Conservation (phyloP, 345 rosid species). For the Brassica juncea region DNA sequence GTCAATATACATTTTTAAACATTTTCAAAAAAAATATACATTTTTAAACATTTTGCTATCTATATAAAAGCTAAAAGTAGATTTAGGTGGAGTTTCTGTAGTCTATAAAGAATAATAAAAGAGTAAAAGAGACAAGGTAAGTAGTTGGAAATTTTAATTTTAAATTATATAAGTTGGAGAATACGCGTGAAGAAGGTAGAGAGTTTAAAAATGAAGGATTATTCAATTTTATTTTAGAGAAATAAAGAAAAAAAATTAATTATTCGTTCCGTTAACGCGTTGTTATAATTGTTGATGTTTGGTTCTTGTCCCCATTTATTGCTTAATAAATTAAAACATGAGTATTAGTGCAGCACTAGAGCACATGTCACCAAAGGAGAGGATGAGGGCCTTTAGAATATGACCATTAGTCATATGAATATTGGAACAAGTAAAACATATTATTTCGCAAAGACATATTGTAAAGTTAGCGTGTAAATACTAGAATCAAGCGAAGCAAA, state of each 20-base stretch:
- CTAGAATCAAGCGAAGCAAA: not conserved
- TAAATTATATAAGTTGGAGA: not conserved
- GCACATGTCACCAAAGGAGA: slow-evolving; percentile 18
- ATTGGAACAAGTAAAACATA: not conserved
- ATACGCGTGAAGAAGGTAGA: slow-evolving; percentile 34
- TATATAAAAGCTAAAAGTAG: slow-evolving; percentile 5
- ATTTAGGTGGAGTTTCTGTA: slow-evolving; percentile 1
- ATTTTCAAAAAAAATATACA: no score
- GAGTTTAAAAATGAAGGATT: not conserved
- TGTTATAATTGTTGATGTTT: slow-evolving; percentile 40
- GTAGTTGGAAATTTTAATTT: slow-evolving; percentile 3
- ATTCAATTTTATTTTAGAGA: not conserved
- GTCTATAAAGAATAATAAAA: slow-evolving; percentile 5
- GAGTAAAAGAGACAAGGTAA: slow-evolving; percentile 11
- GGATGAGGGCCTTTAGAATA: slow-evolving; percentile 2
- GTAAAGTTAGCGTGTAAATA: not conserved
- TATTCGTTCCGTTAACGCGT: slow-evolving; percentile 42
- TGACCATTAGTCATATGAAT: not conserved
- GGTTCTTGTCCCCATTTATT: slow-evolving; percentile 32
- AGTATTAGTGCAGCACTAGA: slow-evolving; percentile 13
- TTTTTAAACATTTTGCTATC: not conserved
- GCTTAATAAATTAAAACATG: slow-evolving; percentile 19
- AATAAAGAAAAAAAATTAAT: not conserved
- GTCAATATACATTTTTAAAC: not conserved
- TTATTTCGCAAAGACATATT: no score